phyloP scores from a whole-genome alignment of 179 eudicot species.

The Nepenthes alata region DNA sequence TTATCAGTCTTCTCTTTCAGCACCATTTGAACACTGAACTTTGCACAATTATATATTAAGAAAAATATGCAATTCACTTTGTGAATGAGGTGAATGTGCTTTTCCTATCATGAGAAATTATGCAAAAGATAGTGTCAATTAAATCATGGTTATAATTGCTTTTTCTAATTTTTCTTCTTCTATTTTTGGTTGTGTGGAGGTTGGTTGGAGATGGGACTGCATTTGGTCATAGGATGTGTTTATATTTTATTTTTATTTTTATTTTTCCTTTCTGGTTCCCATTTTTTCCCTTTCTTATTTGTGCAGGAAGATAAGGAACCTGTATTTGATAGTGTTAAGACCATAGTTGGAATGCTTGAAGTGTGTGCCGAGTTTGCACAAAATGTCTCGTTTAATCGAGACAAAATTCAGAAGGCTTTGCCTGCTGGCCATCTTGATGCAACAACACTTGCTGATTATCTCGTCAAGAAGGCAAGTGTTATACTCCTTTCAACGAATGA shows the following conservation, averaged over 20 bases:
- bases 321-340: slow-evolving; percentile 78
- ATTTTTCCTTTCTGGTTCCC: background rate
- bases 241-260: background rate
- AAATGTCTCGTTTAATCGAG: slow-evolving; percentile 61
- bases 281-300: slow-evolving; percentile 2
- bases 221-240: slow-evolving; percentile 1
- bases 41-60: too few relatives aligned
- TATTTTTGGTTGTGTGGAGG: too few relatives aligned
- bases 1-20: background rate
- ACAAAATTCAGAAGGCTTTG: slow-evolving; percentile 60
- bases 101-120: too few relatives aligned
- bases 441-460: slow-evolving; percentile 96
- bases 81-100: too few relatives aligned
- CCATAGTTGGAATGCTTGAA: slow-evolving; percentile 87
- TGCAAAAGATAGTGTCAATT: too few relatives aligned
- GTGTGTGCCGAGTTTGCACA: slow-evolving; percentile 86
- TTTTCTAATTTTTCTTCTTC: too few relatives aligned
- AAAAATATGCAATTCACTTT: too few relatives aligned
- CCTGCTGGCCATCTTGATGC: slow-evolving; percentile 99
- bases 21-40: too few relatives aligned
- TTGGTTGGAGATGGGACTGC: too few relatives aligned
- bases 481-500: background rate
- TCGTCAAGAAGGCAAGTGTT: slow-evolving; percentile 67
- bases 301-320: slow-evolving; percentile 96
- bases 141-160: too few relatives aligned